Base-by-base conservation (phyloP, 768 basidiomycete genomes). In the Termitomyces sp. region DNA sequence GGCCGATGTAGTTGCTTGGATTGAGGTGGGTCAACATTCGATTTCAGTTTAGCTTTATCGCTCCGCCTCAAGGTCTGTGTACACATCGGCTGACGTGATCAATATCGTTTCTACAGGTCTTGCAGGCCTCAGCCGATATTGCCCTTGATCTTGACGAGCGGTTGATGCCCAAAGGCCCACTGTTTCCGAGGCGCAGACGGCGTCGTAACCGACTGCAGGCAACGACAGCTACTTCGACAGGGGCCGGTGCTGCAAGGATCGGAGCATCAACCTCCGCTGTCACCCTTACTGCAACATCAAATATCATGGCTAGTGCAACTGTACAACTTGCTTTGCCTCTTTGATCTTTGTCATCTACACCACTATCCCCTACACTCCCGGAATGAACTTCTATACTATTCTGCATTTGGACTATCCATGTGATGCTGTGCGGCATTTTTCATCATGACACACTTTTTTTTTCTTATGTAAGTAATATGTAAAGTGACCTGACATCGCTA, bases 101-200 rank as follows among this genome's bases (percentile, higher is more conserved):
- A 34, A 48, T 52, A 47, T 12, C 36, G 30, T 48, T 33, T 34
- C 54, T 51, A 48, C 42, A 93, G 89, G 89, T 85, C 12, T 80
- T 98, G 60, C 95, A 98, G 76, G 88, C 94, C 53, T 92, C 93
- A 2, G 86, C 91, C 8, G 96, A 96, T 71, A 86, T 98, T 57
- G 83, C 96, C 1, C 76, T 97, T 46, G 97, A 99, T 70, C 74
- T 99, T 62, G 97, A 99, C 69, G 87, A 88, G 56, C 82, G 97
- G 54, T 81, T 83, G 31, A 97, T 98, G 95, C 95, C 95, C 8
- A 87, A 87, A 65, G 92, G 94, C 0, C 91, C 92, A 13, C 69
- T 93, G 70, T 89, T 93, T 72, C 91, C 92, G 46, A 62, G 65
- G 49, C 57, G 65, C 27, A 48, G 63, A 34, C 56, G 63, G 22